Conservation (phyloP, 1,139 yeast species). For the Debaryomyces udenii region DNA sequence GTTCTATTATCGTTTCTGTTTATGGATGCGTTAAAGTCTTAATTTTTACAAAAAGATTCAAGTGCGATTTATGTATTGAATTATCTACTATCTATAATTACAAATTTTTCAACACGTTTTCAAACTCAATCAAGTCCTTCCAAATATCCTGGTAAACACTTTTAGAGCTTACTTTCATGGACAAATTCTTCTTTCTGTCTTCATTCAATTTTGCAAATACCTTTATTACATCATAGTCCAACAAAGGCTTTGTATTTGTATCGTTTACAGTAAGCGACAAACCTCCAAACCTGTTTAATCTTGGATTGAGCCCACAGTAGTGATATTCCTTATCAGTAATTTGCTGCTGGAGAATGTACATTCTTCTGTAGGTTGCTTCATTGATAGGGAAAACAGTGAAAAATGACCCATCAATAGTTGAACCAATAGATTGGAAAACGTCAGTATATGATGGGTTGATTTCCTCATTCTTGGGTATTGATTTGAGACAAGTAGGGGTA, state of each 20-base stretch:
- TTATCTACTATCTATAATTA: conserved; percentile 14
- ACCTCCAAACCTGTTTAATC: conserved; percentile 65
- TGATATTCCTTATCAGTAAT: conserved; percentile 75
- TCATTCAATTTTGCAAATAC: conserved; percentile 58
- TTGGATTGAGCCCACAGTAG: conserved; percentile 80
- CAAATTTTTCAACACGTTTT: conserved; percentile 36
- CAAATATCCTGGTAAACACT: conserved; percentile 60
- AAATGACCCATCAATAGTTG: conserved; percentile 78
- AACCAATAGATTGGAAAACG: conserved; percentile 65
- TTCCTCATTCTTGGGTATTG: conserved; percentile 51
- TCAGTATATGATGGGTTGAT: conserved; percentile 20
- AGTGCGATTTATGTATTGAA: conserved; percentile 5
- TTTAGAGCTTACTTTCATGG: conserved; percentile 59
- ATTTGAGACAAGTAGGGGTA: conserved; percentile 58
- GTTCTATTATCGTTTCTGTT: neutral
- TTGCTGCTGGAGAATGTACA: conserved; percentile 88
- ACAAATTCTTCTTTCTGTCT: conserved; percentile 55
- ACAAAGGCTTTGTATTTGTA: conserved; percentile 53
- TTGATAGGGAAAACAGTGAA: conserved; percentile 73
- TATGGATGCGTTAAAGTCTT: neutral
- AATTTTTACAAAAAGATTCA: neutral
- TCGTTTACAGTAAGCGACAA: conserved; percentile 37
- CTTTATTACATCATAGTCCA: conserved; percentile 61
- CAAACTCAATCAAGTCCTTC: conserved; percentile 65
- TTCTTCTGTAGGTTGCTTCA: conserved; percentile 75